Conservation (phyloP, 371 early-diverging fungal genomes). For the Chytridium lagenaria region DNA sequence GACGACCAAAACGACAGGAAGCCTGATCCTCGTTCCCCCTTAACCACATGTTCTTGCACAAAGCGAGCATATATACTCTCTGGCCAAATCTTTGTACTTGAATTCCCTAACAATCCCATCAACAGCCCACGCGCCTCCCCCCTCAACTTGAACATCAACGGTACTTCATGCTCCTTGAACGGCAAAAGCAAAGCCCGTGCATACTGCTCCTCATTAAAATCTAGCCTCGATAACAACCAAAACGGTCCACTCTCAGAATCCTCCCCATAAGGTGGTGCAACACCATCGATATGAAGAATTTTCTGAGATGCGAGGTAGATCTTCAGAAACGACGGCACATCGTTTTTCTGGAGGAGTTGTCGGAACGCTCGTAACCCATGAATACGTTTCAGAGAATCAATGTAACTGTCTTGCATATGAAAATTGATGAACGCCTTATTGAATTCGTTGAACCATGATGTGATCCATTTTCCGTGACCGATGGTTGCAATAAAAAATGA, state of each 20-base stretch:
- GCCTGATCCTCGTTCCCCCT: background rate
- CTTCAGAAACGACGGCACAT: background rate
- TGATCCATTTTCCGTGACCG: background rate
- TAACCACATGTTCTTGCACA: background rate
- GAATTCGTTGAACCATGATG: constrained; percentile 1
- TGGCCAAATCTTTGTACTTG: background rate
- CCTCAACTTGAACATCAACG: background rate
- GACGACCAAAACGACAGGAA: too few relatives aligned
- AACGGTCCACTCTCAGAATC: background rate
- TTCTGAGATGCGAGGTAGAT: background rate
- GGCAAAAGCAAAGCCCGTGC: background rate
- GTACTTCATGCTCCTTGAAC: background rate
- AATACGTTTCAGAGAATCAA: background rate
- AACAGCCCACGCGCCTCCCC: background rate
- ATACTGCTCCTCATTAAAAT: background rate
- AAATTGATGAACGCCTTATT: background rate
- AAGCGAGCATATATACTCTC: background rate
- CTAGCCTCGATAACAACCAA: background rate
- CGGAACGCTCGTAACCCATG: background rate
- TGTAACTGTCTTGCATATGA: background rate
- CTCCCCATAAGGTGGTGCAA: background rate
- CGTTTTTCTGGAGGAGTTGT: background rate
- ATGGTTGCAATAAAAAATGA: background rate
- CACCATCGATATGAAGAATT: background rate
- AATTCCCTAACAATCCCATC: background rate